Conservation (phyloP, 768 basidiomycete species). For the Lactarius pseudohatsudake region DNA sequence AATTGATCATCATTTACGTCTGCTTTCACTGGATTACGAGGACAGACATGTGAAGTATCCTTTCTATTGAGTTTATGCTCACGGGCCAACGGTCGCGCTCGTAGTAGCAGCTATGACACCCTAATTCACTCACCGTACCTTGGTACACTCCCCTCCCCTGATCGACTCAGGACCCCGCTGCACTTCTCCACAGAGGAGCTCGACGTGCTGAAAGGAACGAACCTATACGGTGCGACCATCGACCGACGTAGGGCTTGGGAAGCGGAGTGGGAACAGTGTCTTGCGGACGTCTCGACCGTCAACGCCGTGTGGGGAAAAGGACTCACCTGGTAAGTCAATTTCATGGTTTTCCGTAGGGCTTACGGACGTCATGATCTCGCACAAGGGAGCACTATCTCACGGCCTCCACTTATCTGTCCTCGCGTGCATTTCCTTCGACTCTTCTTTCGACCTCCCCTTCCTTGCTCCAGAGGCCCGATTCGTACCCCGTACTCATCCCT, state of each 20-base stretch:
- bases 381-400: conserved; percentile 69
- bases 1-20: conserved; percentile 68
- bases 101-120: conserved; percentile 26
- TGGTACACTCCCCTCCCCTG: conserved; percentile 56
- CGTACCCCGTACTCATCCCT: conserved; percentile 80
- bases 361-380: not conserved
- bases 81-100: conserved; percentile 12
- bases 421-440: conserved; percentile 87
- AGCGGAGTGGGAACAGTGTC: conserved; percentile 61
- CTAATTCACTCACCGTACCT: conserved; percentile 60
- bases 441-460: conserved; percentile 61
- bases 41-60: conserved; percentile 38
- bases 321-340: conserved; percentile 65
- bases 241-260: conserved; percentile 66
- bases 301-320: conserved; percentile 45
- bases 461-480: conserved; percentile 50
- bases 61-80: conserved; percentile 6
- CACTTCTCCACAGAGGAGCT: conserved; percentile 70
- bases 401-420: conserved; percentile 78
- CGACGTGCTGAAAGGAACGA: conserved; percentile 70
- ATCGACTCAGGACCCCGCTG: conserved; percentile 68
- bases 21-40: conserved; percentile 58
- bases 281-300: conserved; percentile 37
- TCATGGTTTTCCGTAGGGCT: conserved; percentile 12
- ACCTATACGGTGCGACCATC: conserved; percentile 72